phyloP scores from a whole-genome alignment of 2,329 filamentous ascomycete species.

The Claviceps pazoutovae region DNA sequence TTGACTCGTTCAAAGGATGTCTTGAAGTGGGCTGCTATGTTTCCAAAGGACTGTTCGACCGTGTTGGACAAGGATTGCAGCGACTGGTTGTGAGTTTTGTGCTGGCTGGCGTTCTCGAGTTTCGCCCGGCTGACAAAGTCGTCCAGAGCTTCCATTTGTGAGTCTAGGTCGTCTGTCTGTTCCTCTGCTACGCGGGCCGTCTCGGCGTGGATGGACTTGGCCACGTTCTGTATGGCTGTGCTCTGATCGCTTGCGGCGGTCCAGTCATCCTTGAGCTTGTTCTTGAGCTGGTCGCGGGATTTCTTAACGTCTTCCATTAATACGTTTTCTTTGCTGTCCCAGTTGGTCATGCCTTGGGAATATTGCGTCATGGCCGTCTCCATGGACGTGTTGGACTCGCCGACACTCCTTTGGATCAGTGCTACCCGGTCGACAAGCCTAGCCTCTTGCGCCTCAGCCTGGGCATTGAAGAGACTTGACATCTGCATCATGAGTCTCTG shows the following conservation, averaged over 20 bases:
- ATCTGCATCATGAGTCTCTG: constrained; percentile 65
- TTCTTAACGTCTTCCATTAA: constrained; percentile 57
- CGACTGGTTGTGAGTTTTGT: constrained; percentile 53
- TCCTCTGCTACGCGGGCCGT: constrained; percentile 81
- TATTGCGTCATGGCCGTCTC: constrained; percentile 54
- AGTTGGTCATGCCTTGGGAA: constrained; percentile 56
- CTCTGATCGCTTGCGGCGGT: constrained; percentile 66
- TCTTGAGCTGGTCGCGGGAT: constrained; percentile 66
- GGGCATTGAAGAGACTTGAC: constrained; percentile 57
- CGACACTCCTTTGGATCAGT: constrained; percentile 49
- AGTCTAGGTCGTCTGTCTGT: constrained; percentile 74
- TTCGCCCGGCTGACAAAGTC: constrained; percentile 77
- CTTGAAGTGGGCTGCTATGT: constrained; percentile 56
- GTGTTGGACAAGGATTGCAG: constrained; percentile 51
- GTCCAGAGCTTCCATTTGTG: constrained; percentile 81
- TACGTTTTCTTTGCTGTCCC: constrained; percentile 54
- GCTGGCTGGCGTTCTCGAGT: constrained; percentile 65
- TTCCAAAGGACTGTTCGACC: constrained; percentile 59
- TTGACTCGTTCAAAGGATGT: constrained; percentile 54
- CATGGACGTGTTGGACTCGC: constrained; percentile 47
- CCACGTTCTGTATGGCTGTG: constrained; percentile 67
- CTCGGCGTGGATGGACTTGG: constrained; percentile 78
- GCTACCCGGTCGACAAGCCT: constrained; percentile 53
- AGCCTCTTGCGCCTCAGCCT: constrained; percentile 58
- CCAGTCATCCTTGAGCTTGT: constrained; percentile 77